phyloP scores from a whole-genome alignment of 139 green algal species.

The Coelastrella sp. region DNA sequence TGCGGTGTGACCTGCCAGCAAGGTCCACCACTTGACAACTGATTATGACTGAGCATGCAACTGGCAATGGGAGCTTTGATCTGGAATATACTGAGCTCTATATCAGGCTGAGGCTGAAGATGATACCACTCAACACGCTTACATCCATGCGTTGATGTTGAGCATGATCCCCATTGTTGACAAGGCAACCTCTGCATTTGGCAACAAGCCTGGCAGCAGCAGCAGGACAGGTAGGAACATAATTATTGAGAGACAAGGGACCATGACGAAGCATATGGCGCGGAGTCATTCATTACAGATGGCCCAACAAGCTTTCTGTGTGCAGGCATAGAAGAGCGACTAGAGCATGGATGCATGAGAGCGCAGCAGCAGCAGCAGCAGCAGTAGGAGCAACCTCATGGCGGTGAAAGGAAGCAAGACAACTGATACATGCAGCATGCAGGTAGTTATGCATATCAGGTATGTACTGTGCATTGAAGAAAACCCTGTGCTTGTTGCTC shows the following conservation, averaged over 20 bases:
- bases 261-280: neutral
- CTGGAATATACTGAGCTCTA: neutral
- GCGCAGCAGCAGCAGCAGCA: neutral
- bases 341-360: neutral
- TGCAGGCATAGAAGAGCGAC: neutral
- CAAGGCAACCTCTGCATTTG: slow-evolving; percentile 55
- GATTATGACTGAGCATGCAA: too few species aligned
- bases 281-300: too few species aligned
- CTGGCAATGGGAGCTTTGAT: too few species aligned
- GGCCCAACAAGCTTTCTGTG: too few species aligned
- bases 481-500: too few species aligned
- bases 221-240: slow-evolving; percentile 33
- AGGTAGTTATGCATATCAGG: neutral
- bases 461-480: neutral
- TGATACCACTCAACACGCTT: neutral
- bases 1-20: too few species aligned
- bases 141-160: slow-evolving; percentile 50
- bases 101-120: neutral
- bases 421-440: too few species aligned
- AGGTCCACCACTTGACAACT: too few species aligned
- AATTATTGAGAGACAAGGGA: neutral
- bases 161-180: slow-evolving; percentile 60
- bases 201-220: slow-evolving; percentile 50
- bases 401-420: too few species aligned
- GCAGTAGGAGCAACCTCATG: neutral